These are phyloP conservation scores for Scolecobasidium constrictum DNA, from an alignment of 2,329 filamentous ascomycete genomes.

Conservation along the genomic window DNA sequence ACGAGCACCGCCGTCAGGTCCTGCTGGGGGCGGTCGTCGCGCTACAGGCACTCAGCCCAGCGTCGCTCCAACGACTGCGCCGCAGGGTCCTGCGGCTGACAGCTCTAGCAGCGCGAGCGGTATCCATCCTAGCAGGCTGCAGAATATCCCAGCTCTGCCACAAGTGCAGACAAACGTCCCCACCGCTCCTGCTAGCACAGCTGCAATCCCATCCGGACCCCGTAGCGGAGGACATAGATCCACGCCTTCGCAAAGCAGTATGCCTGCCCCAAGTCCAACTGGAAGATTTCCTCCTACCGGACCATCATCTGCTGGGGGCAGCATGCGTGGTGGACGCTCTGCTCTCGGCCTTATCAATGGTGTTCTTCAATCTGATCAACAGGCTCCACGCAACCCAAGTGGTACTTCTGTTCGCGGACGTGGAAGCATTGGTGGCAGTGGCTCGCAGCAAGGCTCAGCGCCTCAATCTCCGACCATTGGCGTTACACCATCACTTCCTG, in stretches of 20 bases:
- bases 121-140: conserved; percentile 44
- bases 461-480: conserved; percentile 3
- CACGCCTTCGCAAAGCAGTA: conserved; percentile 1
- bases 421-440: neutral
- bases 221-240: conserved; percentile 5
- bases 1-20: conserved; percentile 12
- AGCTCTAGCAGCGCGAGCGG: conserved; percentile 30
- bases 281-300: neutral
- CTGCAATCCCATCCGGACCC: conserved; percentile 9
- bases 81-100: conserved; percentile 22
- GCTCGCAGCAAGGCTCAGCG: conserved; percentile 4
- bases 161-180: conserved; percentile 4
- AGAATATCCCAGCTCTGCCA: conserved; percentile 24
- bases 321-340: neutral
- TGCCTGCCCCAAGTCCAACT: conserved; percentile 3
- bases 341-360: too few species aligned
- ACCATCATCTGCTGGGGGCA: neutral
- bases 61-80: conserved; percentile 15
- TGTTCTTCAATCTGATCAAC: too few species aligned
- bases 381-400: neutral
- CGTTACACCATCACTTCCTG: neutral
- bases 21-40: conserved; percentile 19
- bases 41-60: conserved; percentile 6
- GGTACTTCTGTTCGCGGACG: conserved; percentile 1
- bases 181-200: neutral